Evolutionary conservation across 2,329 filamentous ascomycete genomes (phyloP), one percentile per base, ranked within the genome.

Genomic region (Claviceps cyperi): DNA sequence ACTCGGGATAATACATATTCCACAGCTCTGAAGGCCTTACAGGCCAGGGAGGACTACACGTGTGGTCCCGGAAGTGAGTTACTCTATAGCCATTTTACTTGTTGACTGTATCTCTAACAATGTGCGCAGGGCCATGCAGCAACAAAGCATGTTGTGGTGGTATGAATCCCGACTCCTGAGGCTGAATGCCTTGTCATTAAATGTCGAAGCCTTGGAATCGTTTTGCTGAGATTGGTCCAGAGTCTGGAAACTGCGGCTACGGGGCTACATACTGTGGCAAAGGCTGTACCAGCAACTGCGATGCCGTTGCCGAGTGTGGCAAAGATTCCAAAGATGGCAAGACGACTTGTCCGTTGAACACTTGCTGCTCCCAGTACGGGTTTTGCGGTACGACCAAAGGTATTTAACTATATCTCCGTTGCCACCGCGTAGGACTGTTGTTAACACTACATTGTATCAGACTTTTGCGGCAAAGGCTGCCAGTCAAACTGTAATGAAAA

Each of bases 321-420:
- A 38, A 55, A 21, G 58, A 58, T 46, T 57, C 63, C 2, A 53
- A 51, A 0, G 17, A 51, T 7, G 45, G 56, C 21, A 52, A 54
- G n/a, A 44, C 28, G n/a, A 49, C 39, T 3, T 68, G 64, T 43
- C 65, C 64, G 2, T 57, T 69, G 1, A 68, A 69, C 43, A 65
- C 67, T 2, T 68, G 66, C 52, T 55, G 55, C 46, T 45, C 37
- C 7, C 11, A 52, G 19, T 32, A 44, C 22, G 51, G 52, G 5
- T 54, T 54, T 40, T 56, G 54, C 35, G 53, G 54, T 14, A 50
- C 49, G 15, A 52, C 41, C 11, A 43, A 43, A 22, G 39, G 21
- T 43, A 28, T 21, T 43, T 5, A 15, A 13, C 1, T 13, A 3
- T 24, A 4, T 22, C 13, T n/a, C 14, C n/a, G 5, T 40, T 8